Percentiles rank a stretch among this genome's conserved stretches.
Evolutionary conservation across 768 basidiomycete species (phyloP).

Genomic region (Daedaleopsis sinensis): DNA sequence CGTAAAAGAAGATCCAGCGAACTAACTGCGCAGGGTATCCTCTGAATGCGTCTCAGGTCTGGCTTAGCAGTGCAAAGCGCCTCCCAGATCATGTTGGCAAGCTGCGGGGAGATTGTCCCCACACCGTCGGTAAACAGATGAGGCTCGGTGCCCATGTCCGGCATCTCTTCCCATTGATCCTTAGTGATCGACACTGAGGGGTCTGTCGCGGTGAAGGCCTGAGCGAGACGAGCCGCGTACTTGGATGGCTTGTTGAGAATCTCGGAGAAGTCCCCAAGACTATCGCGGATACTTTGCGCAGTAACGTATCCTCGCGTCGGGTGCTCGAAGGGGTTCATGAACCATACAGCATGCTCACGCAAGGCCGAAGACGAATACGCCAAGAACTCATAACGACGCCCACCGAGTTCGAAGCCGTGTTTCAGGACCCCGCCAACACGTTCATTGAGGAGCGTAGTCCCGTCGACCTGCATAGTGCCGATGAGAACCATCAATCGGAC

Average conservation of each 20-base stretch:
- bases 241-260: slow-evolving; percentile 60
- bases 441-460: slow-evolving; percentile 26
- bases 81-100: slow-evolving; percentile 64
- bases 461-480: slow-evolving; percentile 27
- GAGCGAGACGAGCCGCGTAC: slow-evolving; percentile 80
- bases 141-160: slow-evolving; percentile 51
- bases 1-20: neutral
- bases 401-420: slow-evolving; percentile 69
- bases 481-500: neutral
- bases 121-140: slow-evolving; percentile 76
- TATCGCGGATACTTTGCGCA: slow-evolving; percentile 59
- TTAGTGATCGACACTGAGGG: slow-evolving; percentile 60
- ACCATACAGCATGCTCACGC: slow-evolving; percentile 84
- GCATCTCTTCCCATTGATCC: slow-evolving; percentile 64
- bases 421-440: slow-evolving; percentile 37
- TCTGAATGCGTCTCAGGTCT: slow-evolving; percentile 17
- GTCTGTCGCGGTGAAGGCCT: slow-evolving; percentile 84
- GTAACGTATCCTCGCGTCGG: slow-evolving; percentile 47
- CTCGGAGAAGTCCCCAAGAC: slow-evolving; percentile 69
- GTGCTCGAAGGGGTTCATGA: slow-evolving; percentile 64
- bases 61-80: slow-evolving; percentile 49
- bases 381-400: slow-evolving; percentile 75
- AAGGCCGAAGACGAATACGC: slow-evolving; percentile 83
- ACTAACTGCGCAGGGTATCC: slow-evolving; percentile 66
- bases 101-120: slow-evolving; percentile 69